These are phyloP conservation scores for Dictyophora rubrovolvata DNA, from an alignment of 768 basidiomycete genomes.

Conservation along the genomic window DNA sequence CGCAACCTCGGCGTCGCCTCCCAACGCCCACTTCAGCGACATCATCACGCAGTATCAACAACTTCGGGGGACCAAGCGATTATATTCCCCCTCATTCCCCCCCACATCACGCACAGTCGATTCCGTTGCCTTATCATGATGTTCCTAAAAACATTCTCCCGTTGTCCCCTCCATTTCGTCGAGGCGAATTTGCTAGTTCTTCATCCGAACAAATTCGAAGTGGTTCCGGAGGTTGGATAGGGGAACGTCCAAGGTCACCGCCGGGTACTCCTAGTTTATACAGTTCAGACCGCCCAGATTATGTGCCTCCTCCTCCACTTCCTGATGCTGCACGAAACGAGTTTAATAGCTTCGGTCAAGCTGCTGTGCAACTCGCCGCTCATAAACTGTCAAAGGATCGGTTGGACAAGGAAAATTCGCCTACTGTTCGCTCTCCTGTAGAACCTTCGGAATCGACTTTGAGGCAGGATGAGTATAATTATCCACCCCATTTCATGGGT, in stretches of 20 bases:
- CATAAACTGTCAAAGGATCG: neutral
- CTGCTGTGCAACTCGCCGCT: neutral
- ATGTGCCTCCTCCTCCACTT: neutral
- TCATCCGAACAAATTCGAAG: neutral
- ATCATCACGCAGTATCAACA: conserved; percentile 21
- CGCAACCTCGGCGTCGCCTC: neutral
- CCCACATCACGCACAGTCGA: neutral
- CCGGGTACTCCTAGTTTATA: neutral
- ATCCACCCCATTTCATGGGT: neutral
- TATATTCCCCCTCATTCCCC: conserved; percentile 10
- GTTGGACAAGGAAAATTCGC: neutral
- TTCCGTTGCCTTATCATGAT: neutral
- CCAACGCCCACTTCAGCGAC: neutral
- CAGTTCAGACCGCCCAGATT: neutral
- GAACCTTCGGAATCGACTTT: neutral
- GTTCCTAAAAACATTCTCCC: neutral
- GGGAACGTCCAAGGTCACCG: neutral
- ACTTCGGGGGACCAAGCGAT: conserved; percentile 48
- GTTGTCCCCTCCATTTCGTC: neutral
- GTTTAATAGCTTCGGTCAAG: neutral
- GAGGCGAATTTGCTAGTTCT: neutral
- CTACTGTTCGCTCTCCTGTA: neutral
- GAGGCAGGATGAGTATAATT: neutral
- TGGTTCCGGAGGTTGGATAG: too few relatives aligned
- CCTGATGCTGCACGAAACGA: neutral